These are phyloP conservation scores for Candida xiaguanensis DNA, from an alignment of 805 yeast genomes.

Conservation along the genomic window DNA sequence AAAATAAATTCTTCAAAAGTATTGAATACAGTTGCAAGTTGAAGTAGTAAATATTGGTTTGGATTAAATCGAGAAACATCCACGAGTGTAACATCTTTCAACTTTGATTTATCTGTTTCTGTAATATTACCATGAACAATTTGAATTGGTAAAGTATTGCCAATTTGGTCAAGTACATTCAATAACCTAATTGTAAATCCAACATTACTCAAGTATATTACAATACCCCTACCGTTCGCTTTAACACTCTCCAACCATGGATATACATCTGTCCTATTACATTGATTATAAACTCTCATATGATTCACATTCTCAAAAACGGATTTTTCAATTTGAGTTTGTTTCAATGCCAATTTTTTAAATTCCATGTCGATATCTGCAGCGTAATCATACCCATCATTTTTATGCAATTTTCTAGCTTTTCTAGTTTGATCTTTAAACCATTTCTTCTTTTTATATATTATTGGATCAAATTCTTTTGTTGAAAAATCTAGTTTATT, in stretches of 20 bases:
- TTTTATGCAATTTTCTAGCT: slow-evolving; percentile 12
- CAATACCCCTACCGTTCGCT: slow-evolving; percentile 28
- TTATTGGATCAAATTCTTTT: slow-evolving; percentile 12
- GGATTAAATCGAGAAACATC: slow-evolving; percentile 7
- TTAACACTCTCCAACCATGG: slow-evolving; percentile 20
- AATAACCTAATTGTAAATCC: slow-evolving; percentile 15
- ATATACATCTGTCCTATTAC: neutral
- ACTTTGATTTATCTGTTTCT: neutral
- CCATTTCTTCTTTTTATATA: slow-evolving; percentile 27
- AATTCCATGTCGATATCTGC: neutral
- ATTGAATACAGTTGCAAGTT: slow-evolving; percentile 26
- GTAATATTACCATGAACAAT: slow-evolving; percentile 10
- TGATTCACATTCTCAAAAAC: slow-evolving; percentile 18
- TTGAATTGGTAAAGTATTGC: slow-evolving; percentile 29
- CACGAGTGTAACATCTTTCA: slow-evolving; percentile 7
- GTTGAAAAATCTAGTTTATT: neutral
- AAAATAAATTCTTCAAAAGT: slow-evolving; percentile 29
- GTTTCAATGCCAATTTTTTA: neutral
- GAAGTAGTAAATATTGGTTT: slow-evolving; percentile 14
- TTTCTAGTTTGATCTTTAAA: slow-evolving; percentile 16
- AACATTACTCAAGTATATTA: slow-evolving; percentile 21
- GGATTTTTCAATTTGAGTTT: slow-evolving; percentile 16
- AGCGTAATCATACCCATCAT: slow-evolving; percentile 3
- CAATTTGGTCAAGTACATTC: slow-evolving; percentile 20
- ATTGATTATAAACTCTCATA: slow-evolving; percentile 16